Base-by-base conservation (phyloP, 2,329 filamentous ascomycete genomes). In the Fusarium torulosum region DNA sequence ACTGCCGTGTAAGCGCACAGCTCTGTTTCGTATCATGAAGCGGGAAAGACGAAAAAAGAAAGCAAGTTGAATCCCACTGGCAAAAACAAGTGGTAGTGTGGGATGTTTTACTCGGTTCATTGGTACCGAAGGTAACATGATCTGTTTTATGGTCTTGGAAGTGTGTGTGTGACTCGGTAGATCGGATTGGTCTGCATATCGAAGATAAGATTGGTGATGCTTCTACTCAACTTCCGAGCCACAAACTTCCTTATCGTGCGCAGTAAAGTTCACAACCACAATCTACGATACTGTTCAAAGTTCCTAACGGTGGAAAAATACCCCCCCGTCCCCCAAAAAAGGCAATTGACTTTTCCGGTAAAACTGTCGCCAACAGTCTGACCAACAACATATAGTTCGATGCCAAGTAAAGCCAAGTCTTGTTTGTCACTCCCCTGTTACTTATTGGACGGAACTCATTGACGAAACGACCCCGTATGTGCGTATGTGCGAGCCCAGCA, bases 111-210 rank as follows among this genome's bases (percentile, higher is more conserved):
- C 77, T 35, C 75, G 77, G 4, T 74, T 80, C 40, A 66, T 80
- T 45, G 78, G 81, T 60, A 73, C 73, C 11, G 79, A 81, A 68
- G 78, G 76, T n/a, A 80, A 81, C 59, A 65, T 78, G 70, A 71
- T 29, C 27, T 29, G 27, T 29, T 29, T 29, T 13, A 29, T 29
- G 27, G 27, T 13, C 9, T 29, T 29, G 27, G 27, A 29, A 29
- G 9, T 29, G 11, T 29, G 25, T 25, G 27, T 29, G 27, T 29
- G 27, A 29, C 10, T 29, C 27, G 27, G 27, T 29, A 29, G 27
- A 13, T 78, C 41, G 75, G 78, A 77, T 31, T 79, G 75, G 76
- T 75, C 35, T 37, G n/a, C 17, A 37, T 37, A 7, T n/a, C 10
- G 8, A 15, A 33, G 29, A 19, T n/a, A 9, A 37, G 35, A 37